Percentiles rank a stretch among this genome's conserved stretches.
phyloP scores from a whole-genome alignment of 352 stramenopile genomes.

The Pythium aquatile region DNA sequence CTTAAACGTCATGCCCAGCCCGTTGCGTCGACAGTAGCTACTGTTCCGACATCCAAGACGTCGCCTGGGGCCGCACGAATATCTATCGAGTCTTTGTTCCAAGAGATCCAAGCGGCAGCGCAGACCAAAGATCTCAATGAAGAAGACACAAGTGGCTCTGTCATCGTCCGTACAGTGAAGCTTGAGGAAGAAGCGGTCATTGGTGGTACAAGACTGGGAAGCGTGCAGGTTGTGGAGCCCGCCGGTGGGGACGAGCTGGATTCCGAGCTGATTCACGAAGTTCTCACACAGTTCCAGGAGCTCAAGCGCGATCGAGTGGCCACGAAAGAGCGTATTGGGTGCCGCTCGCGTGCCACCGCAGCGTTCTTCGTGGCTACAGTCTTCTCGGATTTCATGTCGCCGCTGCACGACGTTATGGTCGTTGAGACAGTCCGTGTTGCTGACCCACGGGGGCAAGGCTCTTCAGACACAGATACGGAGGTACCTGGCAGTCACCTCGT shows the following conservation, averaged over 20 bases:
- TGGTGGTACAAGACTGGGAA: neutral
- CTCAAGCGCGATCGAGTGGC: neutral
- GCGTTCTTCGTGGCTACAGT: constrained; percentile 8
- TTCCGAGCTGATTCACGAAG: constrained; percentile 1
- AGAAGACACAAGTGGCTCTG: neutral
- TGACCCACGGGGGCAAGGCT: neutral
- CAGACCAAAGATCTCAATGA: neutral
- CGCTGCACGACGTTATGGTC: constrained; percentile 13
- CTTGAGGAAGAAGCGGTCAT: neutral
- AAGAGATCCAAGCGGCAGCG: neutral
- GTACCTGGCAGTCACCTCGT: neutral
- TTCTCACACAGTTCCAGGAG: neutral
- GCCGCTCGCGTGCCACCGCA: neutral
- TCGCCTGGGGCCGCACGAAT: constrained; percentile 4
- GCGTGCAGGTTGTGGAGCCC: neutral
- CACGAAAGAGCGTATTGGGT: constrained; percentile 15
- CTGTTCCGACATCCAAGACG: neutral
- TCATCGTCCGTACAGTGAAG: neutral
- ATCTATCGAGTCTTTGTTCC: constrained; percentile 19
- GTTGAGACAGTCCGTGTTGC: neutral
- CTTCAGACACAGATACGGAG: neutral
- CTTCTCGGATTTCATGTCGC: constrained; percentile 10
- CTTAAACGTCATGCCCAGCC: constrained; percentile 29
- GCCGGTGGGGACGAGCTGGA: neutral
- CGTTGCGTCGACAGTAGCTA: neutral